Conservation (phyloP, 352 stramenopile species). For the Phytophthora pluvialis region DNA sequence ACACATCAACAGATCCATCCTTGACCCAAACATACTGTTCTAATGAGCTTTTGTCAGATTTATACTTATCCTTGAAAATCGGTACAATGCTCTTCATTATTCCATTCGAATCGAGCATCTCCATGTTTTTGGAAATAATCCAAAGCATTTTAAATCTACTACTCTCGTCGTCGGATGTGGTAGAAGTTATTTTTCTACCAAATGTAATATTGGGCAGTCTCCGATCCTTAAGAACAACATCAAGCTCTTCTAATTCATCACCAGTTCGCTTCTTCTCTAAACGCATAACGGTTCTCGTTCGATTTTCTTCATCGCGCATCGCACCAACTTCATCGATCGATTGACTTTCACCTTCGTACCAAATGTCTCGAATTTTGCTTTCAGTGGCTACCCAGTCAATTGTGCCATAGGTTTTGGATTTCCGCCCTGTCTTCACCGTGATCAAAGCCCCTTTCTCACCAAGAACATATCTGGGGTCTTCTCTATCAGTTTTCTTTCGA, state of each 20-base stretch:
- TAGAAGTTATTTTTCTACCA: background rate
- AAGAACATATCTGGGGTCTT: constrained; percentile 13
- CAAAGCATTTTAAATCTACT: constrained; percentile 1
- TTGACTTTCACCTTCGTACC: constrained; percentile 15
- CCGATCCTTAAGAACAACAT: background rate
- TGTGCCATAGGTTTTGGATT: background rate
- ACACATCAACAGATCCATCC: constrained; percentile 5
- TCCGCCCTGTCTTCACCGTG: background rate
- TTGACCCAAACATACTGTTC: background rate
- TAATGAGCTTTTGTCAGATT: constrained; percentile 5
- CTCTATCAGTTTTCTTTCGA: background rate
- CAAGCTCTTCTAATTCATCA: too few species aligned
- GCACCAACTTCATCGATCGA: constrained; percentile 18
- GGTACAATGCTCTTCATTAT: constrained; percentile 10
- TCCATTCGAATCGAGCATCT: constrained; percentile 6
- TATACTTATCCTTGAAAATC: constrained; percentile 15
- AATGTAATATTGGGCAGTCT: background rate
- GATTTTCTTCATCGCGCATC: constrained; percentile 15
- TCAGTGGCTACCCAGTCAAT: constrained; percentile 25
- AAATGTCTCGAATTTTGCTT: constrained; percentile 9
- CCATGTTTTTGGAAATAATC: background rate
- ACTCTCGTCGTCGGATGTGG: background rate
- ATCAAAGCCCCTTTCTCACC: background rate
- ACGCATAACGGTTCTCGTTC: background rate
- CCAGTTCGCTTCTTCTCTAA: constrained; percentile 1